These are phyloP conservation scores for Neofusicoccum laricinum DNA, from an alignment of 2,329 filamentous ascomycete species.

Conservation along the genomic window DNA sequence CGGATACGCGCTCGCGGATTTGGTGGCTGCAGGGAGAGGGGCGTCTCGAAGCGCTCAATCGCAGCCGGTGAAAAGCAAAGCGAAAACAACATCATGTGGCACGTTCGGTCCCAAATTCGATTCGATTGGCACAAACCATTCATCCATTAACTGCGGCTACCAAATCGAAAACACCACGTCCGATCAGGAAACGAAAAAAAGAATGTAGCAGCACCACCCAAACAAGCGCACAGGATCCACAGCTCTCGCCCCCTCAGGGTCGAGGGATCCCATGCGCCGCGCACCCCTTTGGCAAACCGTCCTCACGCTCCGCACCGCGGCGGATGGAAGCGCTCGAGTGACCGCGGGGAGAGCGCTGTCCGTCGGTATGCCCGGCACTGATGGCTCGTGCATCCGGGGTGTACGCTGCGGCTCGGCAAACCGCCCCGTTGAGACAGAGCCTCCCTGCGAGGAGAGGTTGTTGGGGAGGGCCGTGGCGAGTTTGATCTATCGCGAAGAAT, in stretches of 20 bases:
- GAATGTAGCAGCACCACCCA: slow-evolving; percentile 1
- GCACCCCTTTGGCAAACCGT: neutral
- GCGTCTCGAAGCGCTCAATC: too few relatives aligned
- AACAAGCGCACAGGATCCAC: slow-evolving; percentile 3
- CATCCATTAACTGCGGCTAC: neutral
- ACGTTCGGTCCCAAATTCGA: too few relatives aligned
- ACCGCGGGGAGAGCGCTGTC: neutral
- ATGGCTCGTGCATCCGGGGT: neutral
- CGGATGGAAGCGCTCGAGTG: neutral
- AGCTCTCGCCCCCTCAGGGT: neutral
- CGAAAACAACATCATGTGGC: too few relatives aligned
- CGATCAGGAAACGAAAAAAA: neutral
- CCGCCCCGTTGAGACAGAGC: too few relatives aligned
- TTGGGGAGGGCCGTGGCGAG: neutral
- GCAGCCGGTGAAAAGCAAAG: too few relatives aligned
- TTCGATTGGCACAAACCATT: too few relatives aligned
- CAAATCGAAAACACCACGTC: neutral
- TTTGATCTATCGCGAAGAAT: slow-evolving; percentile 51
- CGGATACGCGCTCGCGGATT: too few relatives aligned
- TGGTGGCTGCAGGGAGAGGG: too few relatives aligned
- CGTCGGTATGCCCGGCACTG: neutral
- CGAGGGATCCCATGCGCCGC: neutral
- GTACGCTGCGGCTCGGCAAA: neutral
- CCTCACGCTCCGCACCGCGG: neutral
- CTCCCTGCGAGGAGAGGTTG: too few relatives aligned